phyloP scores from a whole-genome alignment of 2,329 filamentous ascomycete species.

The Cladorrhinum sp. region DNA sequence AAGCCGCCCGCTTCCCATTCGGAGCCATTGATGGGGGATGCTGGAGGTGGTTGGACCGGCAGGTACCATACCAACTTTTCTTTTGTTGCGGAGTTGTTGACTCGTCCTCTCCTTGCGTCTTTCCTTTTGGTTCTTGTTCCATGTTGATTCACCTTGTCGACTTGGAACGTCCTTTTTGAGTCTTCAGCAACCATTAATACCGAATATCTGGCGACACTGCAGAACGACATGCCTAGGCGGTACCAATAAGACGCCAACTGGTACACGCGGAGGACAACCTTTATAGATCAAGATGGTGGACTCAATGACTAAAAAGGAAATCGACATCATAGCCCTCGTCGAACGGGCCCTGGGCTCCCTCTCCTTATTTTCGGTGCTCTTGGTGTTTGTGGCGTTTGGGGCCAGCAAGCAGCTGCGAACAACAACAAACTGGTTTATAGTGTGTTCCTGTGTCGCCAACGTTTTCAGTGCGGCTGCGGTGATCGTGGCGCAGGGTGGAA shows the following conservation, averaged over 20 bases:
- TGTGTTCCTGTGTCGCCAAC: background rate
- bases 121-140: background rate
- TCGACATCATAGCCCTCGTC: background rate
- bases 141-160: too few species aligned
- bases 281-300: background rate
- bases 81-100: background rate
- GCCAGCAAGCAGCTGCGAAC: background rate
- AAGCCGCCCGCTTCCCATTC: background rate
- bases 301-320: background rate
- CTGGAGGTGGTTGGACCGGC: background rate
- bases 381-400: background rate
- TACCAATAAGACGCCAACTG: too few species aligned
- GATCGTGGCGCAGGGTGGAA: background rate
- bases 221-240: too few species aligned
- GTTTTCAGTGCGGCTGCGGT: background rate
- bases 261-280: background rate
- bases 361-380: background rate
- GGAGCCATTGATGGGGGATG: background rate
- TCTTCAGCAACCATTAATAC: too few species aligned
- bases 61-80: background rate
- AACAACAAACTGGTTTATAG: background rate
- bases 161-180: too few species aligned
- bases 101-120: background rate
- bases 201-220: too few species aligned
- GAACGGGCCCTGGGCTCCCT: background rate